Conservation (phyloP, 129 eudicot genomes). For the Ambrosia trifida region DNA sequence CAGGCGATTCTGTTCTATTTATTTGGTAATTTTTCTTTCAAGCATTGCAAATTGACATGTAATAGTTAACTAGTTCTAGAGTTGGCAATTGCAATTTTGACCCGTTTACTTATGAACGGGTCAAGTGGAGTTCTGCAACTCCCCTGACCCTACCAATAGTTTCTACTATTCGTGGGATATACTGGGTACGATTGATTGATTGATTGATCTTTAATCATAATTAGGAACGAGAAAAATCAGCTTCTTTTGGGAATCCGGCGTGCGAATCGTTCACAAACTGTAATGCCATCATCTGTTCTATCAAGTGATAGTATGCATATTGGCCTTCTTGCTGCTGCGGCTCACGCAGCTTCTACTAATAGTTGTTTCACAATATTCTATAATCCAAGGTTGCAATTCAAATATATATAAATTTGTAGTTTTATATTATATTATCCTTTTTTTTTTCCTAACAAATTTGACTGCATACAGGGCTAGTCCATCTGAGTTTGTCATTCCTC, state of each 20-base stretch:
- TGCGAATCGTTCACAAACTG: slow-evolving; percentile 90
- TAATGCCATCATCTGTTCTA: slow-evolving; percentile 99
- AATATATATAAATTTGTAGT: background rate
- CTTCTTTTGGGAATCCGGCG: slow-evolving; percentile 93
- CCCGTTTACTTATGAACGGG: background rate
- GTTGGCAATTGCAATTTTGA: background rate
- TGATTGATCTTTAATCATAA: background rate
- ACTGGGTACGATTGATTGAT: too few species aligned
- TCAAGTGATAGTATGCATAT: slow-evolving; percentile 99
- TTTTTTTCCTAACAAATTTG: slow-evolving; percentile 26
- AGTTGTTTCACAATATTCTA: slow-evolving; percentile 32
- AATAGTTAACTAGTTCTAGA: background rate
- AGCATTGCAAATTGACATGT: background rate
- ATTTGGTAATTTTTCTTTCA: slow-evolving; percentile 60
- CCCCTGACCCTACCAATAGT: too few species aligned
- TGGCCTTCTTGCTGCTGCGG: slow-evolving; percentile 98
- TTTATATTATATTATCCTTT: background rate
- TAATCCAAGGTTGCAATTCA: slow-evolving; percentile 68
- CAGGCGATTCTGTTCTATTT: slow-evolving; percentile 95
- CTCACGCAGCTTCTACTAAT: slow-evolving; percentile 94
- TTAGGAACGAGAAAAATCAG: slow-evolving; percentile 96
- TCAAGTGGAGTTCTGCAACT: background rate
- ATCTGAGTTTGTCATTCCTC: slow-evolving; percentile 89
- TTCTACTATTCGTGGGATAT: too few species aligned
- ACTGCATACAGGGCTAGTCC: slow-evolving; percentile 85